phyloP scores from a whole-genome alignment of 768 basidiomycete species.

The Floccularia luteovirens region DNA sequence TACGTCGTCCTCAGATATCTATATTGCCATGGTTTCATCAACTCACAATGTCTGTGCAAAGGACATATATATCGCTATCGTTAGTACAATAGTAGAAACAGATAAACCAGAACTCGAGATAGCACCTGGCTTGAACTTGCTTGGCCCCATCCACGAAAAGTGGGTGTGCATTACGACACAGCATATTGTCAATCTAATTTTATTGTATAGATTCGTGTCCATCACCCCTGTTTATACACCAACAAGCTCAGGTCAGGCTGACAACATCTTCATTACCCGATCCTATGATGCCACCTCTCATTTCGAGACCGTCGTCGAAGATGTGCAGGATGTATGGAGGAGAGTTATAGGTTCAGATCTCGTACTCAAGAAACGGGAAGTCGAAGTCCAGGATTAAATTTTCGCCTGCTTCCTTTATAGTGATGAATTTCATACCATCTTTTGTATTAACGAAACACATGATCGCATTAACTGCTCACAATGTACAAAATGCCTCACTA shows the following conservation, averaged over 20 bases:
- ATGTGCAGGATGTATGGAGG: slow-evolving; percentile 95
- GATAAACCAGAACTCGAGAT: slow-evolving; percentile 89
- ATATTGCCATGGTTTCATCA: slow-evolving; percentile 94
- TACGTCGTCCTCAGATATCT: slow-evolving; percentile 83
- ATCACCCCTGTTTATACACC: slow-evolving; percentile 87
- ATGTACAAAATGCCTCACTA: background rate
- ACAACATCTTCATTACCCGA: slow-evolving; percentile 95
- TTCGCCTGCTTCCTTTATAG: background rate
- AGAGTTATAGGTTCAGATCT: slow-evolving; percentile 72
- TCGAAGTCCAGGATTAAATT: slow-evolving; percentile 45
- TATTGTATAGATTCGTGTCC: slow-evolving; percentile 67
- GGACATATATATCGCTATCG: slow-evolving; percentile 93
- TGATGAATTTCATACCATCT: background rate
- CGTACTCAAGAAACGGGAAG: slow-evolving; percentile 84
- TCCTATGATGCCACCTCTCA: slow-evolving; percentile 99
- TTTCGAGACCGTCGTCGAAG: slow-evolving; percentile 97
- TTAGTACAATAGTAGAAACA: slow-evolving; percentile 97
- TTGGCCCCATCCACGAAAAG: slow-evolving; percentile 94
- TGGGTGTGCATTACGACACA: slow-evolving; percentile 40
- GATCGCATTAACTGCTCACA: too few relatives aligned
- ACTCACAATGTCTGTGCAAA: slow-evolving; percentile 98
- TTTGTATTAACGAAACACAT: background rate
- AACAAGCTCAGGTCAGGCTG: slow-evolving; percentile 68
- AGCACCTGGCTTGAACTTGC: slow-evolving; percentile 81
- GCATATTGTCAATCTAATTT: too few relatives aligned